Base-by-base conservation (phyloP, 225 moss, liverwort and hornwort species). In the Bryum argenteum region DNA sequence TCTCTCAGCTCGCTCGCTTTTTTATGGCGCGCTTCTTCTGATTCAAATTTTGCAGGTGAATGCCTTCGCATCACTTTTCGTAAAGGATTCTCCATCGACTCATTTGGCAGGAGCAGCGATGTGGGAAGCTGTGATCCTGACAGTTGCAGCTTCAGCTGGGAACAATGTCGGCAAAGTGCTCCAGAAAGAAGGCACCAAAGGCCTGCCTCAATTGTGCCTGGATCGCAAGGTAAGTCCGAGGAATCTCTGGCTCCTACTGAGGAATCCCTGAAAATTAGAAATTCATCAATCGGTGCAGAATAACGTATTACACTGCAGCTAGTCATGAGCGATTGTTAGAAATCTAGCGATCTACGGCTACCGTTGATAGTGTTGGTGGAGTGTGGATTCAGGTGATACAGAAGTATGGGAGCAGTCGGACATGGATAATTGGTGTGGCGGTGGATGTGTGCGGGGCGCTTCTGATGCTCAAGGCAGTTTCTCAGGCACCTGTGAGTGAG, bases 171-270 rank as follows among this genome's bases (percentile, higher is more conserved):
- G 96, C 24, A 96, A 96, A 69, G 96, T 96, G 24, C 82, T 96
- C 41, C 96, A 96, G 79, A 96, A 96, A 72, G 91, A 96, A 84
- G 96, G 96, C 76, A 96, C 93, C 7, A 96, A 96, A 83, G 93
- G 96, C 22, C 83, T 96, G 64, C 96, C 96, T 68, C 85, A 91
- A 54, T 83, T 96, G 57, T 90, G 85, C 71, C 79, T 96, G 20
- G 91, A 93, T 81, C 70, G 85, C 15, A 96, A 96, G 96, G 96
- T 78, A 69, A 33, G n/a, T 40, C 6, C 16, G 3, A 23, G 45
- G 59, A 20, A 54, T 61, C 12, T 21, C 62, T 19, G 11, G 9
- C 26, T 43, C 22, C 10, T 18, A 58, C 14, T 72, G 18, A 53
- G 4, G 11, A 45, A 40, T 38, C 45, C 28, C 39, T 23, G 12